Evolutionary conservation across 2,329 filamentous ascomycete species (phyloP).

Genomic region (Aspergillus puulaauensis): DNA sequence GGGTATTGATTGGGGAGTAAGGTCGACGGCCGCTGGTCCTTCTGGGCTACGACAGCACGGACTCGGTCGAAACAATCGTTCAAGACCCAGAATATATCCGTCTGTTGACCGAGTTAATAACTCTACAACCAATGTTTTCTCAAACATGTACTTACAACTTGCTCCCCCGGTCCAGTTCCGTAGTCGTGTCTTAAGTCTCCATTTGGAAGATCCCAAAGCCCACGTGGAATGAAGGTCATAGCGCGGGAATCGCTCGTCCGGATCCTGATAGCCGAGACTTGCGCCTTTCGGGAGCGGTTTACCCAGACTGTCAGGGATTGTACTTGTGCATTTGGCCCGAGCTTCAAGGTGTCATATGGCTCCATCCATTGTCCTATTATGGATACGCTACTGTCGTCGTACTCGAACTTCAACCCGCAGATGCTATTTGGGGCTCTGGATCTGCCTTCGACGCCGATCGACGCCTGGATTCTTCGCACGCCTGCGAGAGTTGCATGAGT

Average conservation of each 20-base stretch:
- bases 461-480: conserved; percentile 9
- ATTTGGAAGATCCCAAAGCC: not conserved
- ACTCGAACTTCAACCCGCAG: conserved; percentile 11
- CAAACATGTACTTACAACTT: not conserved
- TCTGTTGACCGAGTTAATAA: not conserved
- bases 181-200: conserved; percentile 1
- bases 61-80: conserved; percentile 1
- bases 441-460: not conserved
- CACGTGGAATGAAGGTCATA: conserved; percentile 3
- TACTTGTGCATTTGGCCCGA: conserved; percentile 5
- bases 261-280: conserved; percentile 8
- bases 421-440: conserved; percentile 5
- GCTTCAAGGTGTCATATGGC: not conserved
- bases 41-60: not conserved
- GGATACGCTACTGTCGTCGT: conserved; percentile 4
- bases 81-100: conserved; percentile 13
- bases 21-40: not conserved
- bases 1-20: not conserved
- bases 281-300: not conserved
- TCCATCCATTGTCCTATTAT: conserved; percentile 14
- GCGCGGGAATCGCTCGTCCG: not conserved
- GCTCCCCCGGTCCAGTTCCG: not conserved
- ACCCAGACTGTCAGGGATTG: conserved; percentile 9
- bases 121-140: too few species aligned
- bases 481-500: conserved; percentile 11